Evolutionary conservation across 352 stramenopile genomes (phyloP).

Genomic region (Globisporangium cystogenes): DNA sequence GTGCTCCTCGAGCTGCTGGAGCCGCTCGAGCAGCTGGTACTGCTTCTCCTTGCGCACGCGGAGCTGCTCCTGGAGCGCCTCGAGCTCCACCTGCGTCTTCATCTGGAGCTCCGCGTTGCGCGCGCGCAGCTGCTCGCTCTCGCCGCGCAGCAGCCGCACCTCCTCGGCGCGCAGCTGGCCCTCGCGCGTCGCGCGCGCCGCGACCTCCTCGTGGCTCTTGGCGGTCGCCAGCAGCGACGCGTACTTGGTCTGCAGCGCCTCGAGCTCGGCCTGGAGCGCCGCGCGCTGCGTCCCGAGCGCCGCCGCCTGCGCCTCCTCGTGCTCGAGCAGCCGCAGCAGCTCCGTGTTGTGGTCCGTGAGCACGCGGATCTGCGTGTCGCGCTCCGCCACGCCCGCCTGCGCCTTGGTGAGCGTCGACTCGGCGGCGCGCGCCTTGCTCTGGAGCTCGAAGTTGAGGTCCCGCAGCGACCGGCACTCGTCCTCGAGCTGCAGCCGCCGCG

Average conservation of each 20-base stretch:
- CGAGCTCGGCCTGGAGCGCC: slow-evolving; percentile 64
- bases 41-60: slow-evolving; percentile 96
- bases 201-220: slow-evolving; percentile 92
- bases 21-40: slow-evolving; percentile 95
- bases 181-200: slow-evolving; percentile 81
- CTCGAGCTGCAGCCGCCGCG: slow-evolving; percentile 64
- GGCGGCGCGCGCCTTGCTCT: slow-evolving; percentile 83
- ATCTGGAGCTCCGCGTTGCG: slow-evolving; percentile 93
- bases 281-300: slow-evolving; percentile 54
- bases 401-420: slow-evolving; percentile 83
- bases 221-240: slow-evolving; percentile 86
- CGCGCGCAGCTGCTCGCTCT: slow-evolving; percentile 90
- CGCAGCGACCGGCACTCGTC: slow-evolving; percentile 90
- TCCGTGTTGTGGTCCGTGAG: slow-evolving; percentile 96
- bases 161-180: slow-evolving; percentile 93
- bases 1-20: slow-evolving; percentile 92
- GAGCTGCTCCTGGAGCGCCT: slow-evolving; percentile 95
- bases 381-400: slow-evolving; percentile 74
- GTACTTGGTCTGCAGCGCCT: slow-evolving; percentile 87
- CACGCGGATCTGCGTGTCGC: slow-evolving; percentile 91
- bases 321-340: slow-evolving; percentile 91
- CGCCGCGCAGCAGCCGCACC: slow-evolving; percentile 85
- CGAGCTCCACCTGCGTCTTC: slow-evolving; percentile 94
- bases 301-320: slow-evolving; percentile 89
- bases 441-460: slow-evolving; percentile 91